Evolutionary conservation across 257 asterid species (phyloP).

Genomic region (Solanum bulbocastanum): DNA sequence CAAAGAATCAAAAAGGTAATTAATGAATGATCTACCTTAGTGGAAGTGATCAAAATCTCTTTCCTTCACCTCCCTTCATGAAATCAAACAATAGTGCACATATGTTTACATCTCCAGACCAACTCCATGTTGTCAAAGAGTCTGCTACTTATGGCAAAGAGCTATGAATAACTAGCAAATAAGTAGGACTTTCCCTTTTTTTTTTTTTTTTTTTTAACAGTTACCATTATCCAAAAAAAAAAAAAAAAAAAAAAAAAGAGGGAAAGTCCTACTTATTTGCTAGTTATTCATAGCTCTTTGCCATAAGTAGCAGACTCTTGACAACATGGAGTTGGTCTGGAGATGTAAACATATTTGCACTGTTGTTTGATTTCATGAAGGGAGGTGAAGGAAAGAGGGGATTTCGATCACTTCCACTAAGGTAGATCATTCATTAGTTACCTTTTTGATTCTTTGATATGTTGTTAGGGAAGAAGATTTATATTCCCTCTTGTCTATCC

Average conservation of each 20-base stretch:
- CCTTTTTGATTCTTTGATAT: not conserved
- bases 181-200: not conserved
- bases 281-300: not conserved
- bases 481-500: not conserved
- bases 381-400: not conserved
- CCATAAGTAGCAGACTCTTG: not conserved
- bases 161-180: not conserved
- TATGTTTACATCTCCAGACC: not conserved
- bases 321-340: not conserved
- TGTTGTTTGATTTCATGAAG: not conserved
- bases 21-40: not conserved
- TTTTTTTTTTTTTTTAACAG: too few relatives aligned
- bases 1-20: not conserved
- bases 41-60: not conserved
- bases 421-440: not conserved
- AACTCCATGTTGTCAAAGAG: not conserved
- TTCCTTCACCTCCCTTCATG: not conserved
- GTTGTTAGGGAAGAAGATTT: not conserved
- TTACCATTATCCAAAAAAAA: too few relatives aligned
- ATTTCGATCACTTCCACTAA: not conserved
- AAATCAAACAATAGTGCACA: not conserved
- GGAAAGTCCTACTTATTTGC: not conserved
- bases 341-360: not conserved
- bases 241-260: not conserved
- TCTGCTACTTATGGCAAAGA: not conserved